Evolutionary conservation across 352 stramenopile genomes (phyloP).

Genomic region (Phytophthora parvispora): DNA sequence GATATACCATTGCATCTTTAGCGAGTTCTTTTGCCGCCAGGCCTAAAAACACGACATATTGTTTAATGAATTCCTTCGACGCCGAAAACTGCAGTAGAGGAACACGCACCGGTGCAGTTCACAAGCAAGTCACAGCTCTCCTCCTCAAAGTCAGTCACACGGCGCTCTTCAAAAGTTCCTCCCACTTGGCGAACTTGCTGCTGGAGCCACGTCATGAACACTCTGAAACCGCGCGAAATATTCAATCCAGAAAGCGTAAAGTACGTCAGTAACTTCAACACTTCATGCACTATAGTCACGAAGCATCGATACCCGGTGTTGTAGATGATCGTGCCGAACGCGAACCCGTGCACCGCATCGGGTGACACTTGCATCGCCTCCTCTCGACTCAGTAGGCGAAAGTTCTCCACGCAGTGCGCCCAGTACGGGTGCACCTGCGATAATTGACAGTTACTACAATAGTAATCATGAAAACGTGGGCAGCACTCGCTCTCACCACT

Average conservation of each 20-base stretch:
- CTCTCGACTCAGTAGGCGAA: conserved; percentile 49
- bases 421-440: conserved; percentile 64
- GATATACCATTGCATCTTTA: conserved; percentile 50
- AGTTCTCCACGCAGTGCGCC: conserved; percentile 72
- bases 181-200: conserved; percentile 55
- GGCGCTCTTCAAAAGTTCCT: conserved; percentile 60
- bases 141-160: conserved; percentile 41
- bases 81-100: no score
- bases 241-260: not conserved
- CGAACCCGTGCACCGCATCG: conserved; percentile 56
- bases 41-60: no score
- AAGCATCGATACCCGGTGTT: conserved; percentile 42
- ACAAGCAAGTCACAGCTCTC: conserved; percentile 64
- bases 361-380: conserved; percentile 50
- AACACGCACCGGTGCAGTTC: conserved; percentile 70
- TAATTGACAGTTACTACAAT: not conserved
- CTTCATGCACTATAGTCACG: not conserved
- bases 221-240: conserved; percentile 27
- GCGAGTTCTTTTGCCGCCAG: conserved; percentile 57
- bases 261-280: not conserved
- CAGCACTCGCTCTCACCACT: conserved; percentile 29
- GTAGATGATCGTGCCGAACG: conserved; percentile 76
- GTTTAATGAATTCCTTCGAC: no score
- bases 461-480: not conserved
- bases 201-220: conserved; percentile 61